A percentile compares a stretch with the other conserved stretches of the same genome.
Conservation (phyloP, 768 basidiomycete genomes). For the Sistotremastrum niveocremeum region DNA sequence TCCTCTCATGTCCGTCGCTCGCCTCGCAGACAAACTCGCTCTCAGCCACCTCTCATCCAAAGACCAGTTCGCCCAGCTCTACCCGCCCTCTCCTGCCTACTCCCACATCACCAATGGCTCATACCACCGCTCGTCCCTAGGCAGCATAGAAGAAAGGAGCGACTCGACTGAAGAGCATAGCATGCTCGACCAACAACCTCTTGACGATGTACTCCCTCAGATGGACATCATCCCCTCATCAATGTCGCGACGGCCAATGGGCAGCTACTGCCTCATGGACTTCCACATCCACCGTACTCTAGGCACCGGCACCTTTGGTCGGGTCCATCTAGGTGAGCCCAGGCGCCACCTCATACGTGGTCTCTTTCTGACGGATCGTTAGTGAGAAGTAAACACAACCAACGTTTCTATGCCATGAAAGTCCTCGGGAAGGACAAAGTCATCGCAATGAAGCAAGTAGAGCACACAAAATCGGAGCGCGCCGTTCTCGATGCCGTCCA, state of each 20-base stretch:
- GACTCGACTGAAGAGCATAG: too few relatives aligned
- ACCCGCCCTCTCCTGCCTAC: too few relatives aligned
- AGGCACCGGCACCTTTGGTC: conserved; percentile 94
- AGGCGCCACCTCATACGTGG: background rate
- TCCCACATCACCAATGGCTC: too few relatives aligned
- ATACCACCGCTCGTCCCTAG: too few relatives aligned
- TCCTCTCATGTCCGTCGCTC: too few relatives aligned
- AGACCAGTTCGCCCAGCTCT: too few relatives aligned
- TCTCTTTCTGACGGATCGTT: conserved; percentile 1
- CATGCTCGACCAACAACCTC: too few relatives aligned
- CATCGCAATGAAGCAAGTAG: conserved; percentile 85
- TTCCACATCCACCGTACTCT: conserved; percentile 73
- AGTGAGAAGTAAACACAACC: conserved; percentile 88
- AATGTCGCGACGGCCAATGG: conserved; percentile 30
- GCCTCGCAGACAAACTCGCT: too few relatives aligned
- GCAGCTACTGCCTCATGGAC: conserved; percentile 58
- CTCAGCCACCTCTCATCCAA: too few relatives aligned
- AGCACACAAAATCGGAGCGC: conserved; percentile 95
- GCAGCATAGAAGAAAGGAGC: too few relatives aligned
- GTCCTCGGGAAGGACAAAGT: conserved; percentile 90
- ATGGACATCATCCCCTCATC: too few relatives aligned
- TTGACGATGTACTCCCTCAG: too few relatives aligned
- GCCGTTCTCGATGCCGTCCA: conserved; percentile 72
- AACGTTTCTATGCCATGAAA: conserved; percentile 94
- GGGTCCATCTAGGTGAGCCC: conserved; percentile 73